A percentile compares a stretch with the other conserved stretches of the same genome.
phyloP scores from a whole-genome alignment of 225 moss, liverwort and hornwort genomes.

The Physcomitrellopsis africana region DNA sequence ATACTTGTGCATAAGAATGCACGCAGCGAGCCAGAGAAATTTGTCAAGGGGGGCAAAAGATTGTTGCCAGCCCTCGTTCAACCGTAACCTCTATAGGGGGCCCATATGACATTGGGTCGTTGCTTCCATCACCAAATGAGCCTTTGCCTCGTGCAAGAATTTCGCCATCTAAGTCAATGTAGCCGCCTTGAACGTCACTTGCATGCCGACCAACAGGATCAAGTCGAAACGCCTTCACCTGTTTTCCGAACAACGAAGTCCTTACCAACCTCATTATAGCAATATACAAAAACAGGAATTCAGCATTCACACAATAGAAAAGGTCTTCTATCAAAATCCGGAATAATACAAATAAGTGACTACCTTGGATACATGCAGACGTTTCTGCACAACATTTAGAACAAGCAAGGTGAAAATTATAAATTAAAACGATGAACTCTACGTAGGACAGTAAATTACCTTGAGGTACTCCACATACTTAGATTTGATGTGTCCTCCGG shows the following conservation, averaged over 20 bases:
- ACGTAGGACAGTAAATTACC: conserved; percentile 44
- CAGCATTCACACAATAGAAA: no score
- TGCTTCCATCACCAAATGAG: conserved; percentile 69
- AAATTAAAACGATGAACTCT: not conserved
- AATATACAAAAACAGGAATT: no score
- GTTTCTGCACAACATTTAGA: not conserved
- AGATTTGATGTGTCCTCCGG: conserved; percentile 82
- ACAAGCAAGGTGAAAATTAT: not conserved
- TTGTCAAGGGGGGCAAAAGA: conserved; percentile 72
- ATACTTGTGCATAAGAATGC: not conserved
- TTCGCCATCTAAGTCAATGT: conserved; percentile 89
- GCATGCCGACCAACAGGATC: conserved; percentile 71
- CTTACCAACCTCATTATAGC: no score
- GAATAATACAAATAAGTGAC: no score
- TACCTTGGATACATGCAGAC: not conserved
- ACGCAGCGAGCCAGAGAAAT: not conserved
- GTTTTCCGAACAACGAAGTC: conserved; percentile 1
- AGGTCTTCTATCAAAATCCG: no score
- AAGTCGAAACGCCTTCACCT: conserved; percentile 90
- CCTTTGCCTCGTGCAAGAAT: conserved; percentile 77
- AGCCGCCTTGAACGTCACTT: conserved; percentile 73
- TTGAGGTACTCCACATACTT: conserved; percentile 91
- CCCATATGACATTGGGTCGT: conserved; percentile 85
- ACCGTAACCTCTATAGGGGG: conserved; percentile 77
- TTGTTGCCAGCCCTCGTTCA: conserved; percentile 76